Conservation (phyloP, 2,329 filamentous ascomycete species). For the Aspergillus alliaceus region DNA sequence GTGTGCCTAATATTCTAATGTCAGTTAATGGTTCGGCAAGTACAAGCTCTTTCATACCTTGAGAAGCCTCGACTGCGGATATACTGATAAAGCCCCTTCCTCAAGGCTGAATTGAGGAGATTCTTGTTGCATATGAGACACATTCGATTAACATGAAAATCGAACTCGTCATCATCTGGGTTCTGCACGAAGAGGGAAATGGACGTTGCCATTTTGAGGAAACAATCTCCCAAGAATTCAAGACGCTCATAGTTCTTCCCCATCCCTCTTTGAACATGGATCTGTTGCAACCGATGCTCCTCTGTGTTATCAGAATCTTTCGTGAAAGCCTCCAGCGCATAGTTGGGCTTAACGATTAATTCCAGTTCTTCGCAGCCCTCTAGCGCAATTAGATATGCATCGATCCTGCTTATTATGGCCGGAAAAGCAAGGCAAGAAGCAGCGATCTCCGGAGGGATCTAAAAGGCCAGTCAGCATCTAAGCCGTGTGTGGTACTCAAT, state of each 20-base stretch:
- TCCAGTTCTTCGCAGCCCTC: slow-evolving; percentile 70
- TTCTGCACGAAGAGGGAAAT: slow-evolving; percentile 79
- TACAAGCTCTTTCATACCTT: slow-evolving; percentile 45
- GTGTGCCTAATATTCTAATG: slow-evolving; percentile 53
- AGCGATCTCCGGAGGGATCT: slow-evolving; percentile 71
- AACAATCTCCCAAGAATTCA: slow-evolving; percentile 90
- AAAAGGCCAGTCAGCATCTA: slow-evolving; percentile 18
- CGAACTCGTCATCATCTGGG: slow-evolving; percentile 77
- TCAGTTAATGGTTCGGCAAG: neutral
- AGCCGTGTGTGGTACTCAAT: neutral
- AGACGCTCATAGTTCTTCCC: slow-evolving; percentile 92
- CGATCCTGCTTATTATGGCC: slow-evolving; percentile 78
- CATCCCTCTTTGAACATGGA: slow-evolving; percentile 82
- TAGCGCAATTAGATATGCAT: slow-evolving; percentile 75
- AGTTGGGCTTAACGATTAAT: slow-evolving; percentile 62
- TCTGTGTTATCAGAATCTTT: slow-evolving; percentile 87
- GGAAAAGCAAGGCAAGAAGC: slow-evolving; percentile 75
- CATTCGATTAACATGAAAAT: slow-evolving; percentile 91
- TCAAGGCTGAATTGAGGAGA: slow-evolving; percentile 72
- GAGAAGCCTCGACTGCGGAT: slow-evolving; percentile 83
- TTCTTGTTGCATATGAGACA: slow-evolving; percentile 87
- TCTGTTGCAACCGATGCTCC: slow-evolving; percentile 65
- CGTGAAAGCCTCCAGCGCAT: slow-evolving; percentile 86
- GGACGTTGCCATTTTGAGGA: slow-evolving; percentile 93
- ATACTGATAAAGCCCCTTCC: slow-evolving; percentile 67